Percentiles rank a stretch among this genome's conserved stretches.
These are phyloP conservation scores for Diaporthe citri DNA, from an alignment of 2,329 filamentous ascomycete species.

Conservation along the genomic window DNA sequence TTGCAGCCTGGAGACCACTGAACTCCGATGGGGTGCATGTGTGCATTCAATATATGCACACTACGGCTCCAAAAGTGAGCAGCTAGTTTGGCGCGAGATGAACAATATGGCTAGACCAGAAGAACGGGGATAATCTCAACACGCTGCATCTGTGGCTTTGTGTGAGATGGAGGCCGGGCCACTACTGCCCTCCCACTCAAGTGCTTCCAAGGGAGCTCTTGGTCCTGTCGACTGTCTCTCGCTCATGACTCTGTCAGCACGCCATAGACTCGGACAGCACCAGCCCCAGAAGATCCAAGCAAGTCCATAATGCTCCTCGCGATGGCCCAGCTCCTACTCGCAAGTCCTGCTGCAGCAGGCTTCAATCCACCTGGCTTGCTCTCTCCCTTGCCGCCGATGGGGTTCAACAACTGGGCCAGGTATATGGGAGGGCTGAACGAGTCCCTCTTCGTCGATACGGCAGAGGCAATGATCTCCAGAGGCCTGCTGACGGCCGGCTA, in stretches of 20 bases:
- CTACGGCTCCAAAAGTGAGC: background rate
- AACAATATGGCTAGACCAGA: constrained; percentile 1
- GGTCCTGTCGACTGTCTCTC: background rate
- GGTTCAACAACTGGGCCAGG: constrained; percentile 65
- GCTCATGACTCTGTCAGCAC: background rate
- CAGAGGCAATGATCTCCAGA: constrained; percentile 57
- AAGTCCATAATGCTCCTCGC: constrained; percentile 23
- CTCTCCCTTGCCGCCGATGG: constrained; percentile 60
- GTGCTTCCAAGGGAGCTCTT: background rate
- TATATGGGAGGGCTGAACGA: constrained; percentile 62
- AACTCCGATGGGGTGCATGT: background rate
- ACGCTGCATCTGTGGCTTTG: background rate
- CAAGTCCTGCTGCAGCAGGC: constrained; percentile 28
- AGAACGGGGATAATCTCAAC: background rate
- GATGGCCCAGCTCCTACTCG: constrained; percentile 37
- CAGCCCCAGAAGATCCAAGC: background rate
- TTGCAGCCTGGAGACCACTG: constrained; percentile 5
- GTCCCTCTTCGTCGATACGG: constrained; percentile 60
- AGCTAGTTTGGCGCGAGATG: background rate
- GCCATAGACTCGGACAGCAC: background rate
- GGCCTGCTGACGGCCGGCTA: constrained; percentile 54
- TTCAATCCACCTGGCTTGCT: constrained; percentile 38
- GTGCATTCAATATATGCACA: constrained; percentile 25
- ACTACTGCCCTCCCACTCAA: background rate
- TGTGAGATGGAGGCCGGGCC: background rate